Conservation (phyloP, 1,139 yeast species). For the Candida pseudoviswanathii region DNA sequence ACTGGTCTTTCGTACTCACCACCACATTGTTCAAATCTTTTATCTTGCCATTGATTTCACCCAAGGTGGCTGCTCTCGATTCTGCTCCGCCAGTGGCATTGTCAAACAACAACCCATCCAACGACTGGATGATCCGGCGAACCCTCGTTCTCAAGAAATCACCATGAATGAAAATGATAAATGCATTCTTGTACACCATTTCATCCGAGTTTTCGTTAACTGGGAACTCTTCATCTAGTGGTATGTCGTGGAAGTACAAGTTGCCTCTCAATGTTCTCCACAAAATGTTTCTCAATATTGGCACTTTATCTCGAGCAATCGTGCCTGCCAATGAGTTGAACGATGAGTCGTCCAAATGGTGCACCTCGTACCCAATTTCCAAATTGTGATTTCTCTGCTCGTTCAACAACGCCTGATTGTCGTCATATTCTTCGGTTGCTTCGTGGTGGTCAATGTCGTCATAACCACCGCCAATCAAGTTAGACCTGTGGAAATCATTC, state of each 20-base stretch:
- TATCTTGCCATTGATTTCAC: slow-evolving; percentile 59
- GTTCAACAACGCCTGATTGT: slow-evolving; percentile 37
- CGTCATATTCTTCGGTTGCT: slow-evolving; percentile 30
- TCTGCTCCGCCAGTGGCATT: slow-evolving; percentile 59
- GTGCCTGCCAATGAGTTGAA: slow-evolving; percentile 54
- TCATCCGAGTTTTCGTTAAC: slow-evolving; percentile 43
- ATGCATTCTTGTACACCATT: slow-evolving; percentile 65
- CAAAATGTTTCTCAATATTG: slow-evolving; percentile 51
- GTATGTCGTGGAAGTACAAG: slow-evolving; percentile 50
- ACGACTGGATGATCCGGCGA: slow-evolving; percentile 73
- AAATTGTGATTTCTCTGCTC: slow-evolving; percentile 24
- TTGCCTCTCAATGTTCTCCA: slow-evolving; percentile 62
- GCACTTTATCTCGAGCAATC: slow-evolving; percentile 44
- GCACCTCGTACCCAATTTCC: slow-evolving; percentile 30
- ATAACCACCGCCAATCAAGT: slow-evolving; percentile 15
- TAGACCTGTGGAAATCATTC: slow-evolving; percentile 29
- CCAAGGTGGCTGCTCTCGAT: slow-evolving; percentile 56
- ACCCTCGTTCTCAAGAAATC: slow-evolving; percentile 67
- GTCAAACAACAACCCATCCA: slow-evolving; percentile 75
- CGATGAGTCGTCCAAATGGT: slow-evolving; percentile 49
- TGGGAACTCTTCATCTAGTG: slow-evolving; percentile 42
- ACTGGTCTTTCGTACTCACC: slow-evolving; percentile 66
- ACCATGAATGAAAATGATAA: slow-evolving; percentile 89
- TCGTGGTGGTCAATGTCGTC: slow-evolving; percentile 16
- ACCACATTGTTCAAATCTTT: slow-evolving; percentile 57